A percentile compares a stretch with the other conserved stretches of the same genome.
These are phyloP conservation scores for Saksenaea oblongispora DNA, from an alignment of 371 early-diverging fungal species.

Conservation along the genomic window DNA sequence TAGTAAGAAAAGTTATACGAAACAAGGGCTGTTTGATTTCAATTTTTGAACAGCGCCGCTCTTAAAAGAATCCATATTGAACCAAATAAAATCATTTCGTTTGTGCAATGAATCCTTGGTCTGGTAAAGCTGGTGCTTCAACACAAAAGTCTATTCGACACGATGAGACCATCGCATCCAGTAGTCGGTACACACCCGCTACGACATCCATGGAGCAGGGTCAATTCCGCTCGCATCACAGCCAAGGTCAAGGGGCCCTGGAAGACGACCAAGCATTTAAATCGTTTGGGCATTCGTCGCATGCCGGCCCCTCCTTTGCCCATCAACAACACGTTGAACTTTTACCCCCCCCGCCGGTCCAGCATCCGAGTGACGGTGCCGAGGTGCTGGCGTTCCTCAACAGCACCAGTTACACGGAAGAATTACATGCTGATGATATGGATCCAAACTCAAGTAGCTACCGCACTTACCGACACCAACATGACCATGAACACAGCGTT, in stretches of 20 bases:
- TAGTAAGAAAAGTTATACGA: slow-evolving; percentile 17
- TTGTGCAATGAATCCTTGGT: slow-evolving; percentile 2
- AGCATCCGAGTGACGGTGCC: slow-evolving; percentile 22
- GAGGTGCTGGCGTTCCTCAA: slow-evolving; percentile 32
- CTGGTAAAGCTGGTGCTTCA: slow-evolving; percentile 1
- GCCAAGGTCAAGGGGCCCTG: not conserved
- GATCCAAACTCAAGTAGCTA: slow-evolving; percentile 24
- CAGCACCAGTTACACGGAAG: slow-evolving; percentile 33
- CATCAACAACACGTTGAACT: not conserved
- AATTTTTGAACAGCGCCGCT: slow-evolving; percentile 4
- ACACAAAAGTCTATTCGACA: slow-evolving; percentile 1
- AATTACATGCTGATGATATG: slow-evolving; percentile 35
- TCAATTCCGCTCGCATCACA: not conserved
- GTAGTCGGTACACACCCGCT: not conserved
- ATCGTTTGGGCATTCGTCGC: not conserved
- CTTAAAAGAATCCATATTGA: not conserved
- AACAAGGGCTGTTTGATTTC: not conserved
- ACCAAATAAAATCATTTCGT: not conserved
- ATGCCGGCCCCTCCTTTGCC: not conserved
- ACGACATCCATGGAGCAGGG: not conserved
- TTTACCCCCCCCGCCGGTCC: not conserved
- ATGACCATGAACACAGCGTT: slow-evolving; percentile 35
- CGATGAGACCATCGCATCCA: not conserved
- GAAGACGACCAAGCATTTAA: not conserved
- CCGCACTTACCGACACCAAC: slow-evolving; percentile 30